Evolutionary conservation across 306 rosid species (phyloP).

Genomic region (Hippophae tibetana): DNA sequence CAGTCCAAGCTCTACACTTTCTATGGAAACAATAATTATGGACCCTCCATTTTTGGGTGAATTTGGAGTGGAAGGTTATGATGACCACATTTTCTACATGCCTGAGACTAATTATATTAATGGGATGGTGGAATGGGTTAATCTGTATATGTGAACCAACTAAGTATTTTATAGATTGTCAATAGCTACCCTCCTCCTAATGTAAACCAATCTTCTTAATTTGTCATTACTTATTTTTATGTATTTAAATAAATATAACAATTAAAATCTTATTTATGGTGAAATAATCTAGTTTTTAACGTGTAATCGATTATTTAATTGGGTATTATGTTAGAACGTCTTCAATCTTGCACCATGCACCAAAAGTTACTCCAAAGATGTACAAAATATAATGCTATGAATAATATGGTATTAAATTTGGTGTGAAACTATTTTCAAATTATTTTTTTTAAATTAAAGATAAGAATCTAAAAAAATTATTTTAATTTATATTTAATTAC

Average conservation of each 20-base stretch:
- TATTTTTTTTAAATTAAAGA: no score
- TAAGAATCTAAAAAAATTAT: no score
- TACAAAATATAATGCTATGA: no score
- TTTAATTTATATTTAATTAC: no score
- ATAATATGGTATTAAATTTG: no score
- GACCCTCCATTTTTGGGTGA: slow-evolving; percentile 56
- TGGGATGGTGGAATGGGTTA: slow-evolving; percentile 71
- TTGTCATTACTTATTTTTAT: slow-evolving; percentile 13
- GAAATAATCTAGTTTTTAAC: slow-evolving; percentile 20
- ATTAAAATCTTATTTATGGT: slow-evolving; percentile 24
- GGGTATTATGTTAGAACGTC: background rate
- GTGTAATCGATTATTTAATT: background rate
- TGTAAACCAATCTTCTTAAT: slow-evolving; percentile 26
- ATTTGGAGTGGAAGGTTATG: slow-evolving; percentile 44
- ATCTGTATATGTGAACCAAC: slow-evolving; percentile 27
- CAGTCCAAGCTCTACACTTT: slow-evolving; percentile 52
- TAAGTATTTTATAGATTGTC: slow-evolving; percentile 43
- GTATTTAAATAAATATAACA: slow-evolving; percentile 26
- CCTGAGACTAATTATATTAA: slow-evolving; percentile 31
- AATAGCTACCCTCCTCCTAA: slow-evolving; percentile 13
- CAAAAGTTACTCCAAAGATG: no score
- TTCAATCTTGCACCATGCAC: background rate
- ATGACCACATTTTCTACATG: slow-evolving; percentile 33
- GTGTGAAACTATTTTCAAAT: no score
- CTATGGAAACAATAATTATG: slow-evolving; percentile 35